These are phyloP conservation scores for Tulasnella calospora DNA, from an alignment of 768 basidiomycete genomes.

Conservation along the genomic window DNA sequence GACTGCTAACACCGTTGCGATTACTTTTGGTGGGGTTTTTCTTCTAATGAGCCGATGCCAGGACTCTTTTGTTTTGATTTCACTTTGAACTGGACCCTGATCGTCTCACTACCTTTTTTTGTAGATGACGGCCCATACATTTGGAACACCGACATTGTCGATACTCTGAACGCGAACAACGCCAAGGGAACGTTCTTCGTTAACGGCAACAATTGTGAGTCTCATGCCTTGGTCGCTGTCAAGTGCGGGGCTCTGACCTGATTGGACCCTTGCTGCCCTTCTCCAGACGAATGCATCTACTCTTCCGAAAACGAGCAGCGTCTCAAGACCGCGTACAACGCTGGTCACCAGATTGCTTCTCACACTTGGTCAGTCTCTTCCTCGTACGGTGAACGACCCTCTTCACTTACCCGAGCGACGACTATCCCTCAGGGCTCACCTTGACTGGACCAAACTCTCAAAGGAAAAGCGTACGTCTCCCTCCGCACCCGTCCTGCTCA, in stretches of 20 bases:
- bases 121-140: slow-evolving; percentile 27
- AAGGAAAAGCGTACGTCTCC: not conserved
- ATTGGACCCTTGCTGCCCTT: too few species aligned
- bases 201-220: not conserved
- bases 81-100: not conserved
- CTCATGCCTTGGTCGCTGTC: too few species aligned
- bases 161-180: not conserved
- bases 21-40: not conserved
- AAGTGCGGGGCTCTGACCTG: too few species aligned
- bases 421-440: not conserved
- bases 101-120: not conserved
- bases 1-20: not conserved
- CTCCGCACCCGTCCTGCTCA: not conserved
- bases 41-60: not conserved
- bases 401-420: not conserved
- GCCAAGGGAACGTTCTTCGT: slow-evolving; percentile 20
- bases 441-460: not conserved
- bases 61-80: not conserved
- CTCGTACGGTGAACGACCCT: not conserved
- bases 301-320: not conserved
- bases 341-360: slow-evolving; percentile 12
- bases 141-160: slow-evolving; percentile 6
- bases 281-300: not conserved
- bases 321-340: not conserved
- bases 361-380: not conserved